phyloP scores from a whole-genome alignment of 495 filamentous ascomycete genomes.

The Penicillium nucicola region DNA sequence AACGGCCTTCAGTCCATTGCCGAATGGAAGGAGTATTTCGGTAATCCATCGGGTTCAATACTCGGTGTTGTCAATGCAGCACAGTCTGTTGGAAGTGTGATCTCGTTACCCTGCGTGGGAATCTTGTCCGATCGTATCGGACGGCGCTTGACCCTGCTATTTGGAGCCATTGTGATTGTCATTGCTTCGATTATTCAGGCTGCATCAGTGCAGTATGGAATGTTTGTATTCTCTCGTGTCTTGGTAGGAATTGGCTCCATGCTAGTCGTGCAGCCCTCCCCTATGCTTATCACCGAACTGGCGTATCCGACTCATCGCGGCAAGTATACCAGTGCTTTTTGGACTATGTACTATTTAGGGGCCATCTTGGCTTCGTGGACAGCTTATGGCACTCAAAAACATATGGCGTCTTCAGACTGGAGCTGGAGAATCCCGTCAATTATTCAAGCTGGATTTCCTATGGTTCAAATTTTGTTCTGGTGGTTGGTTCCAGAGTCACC shows the following conservation, averaged over 20 bases:
- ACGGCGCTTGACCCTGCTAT: slow-evolving; percentile 10
- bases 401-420: slow-evolving; percentile 33
- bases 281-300: slow-evolving; percentile 61
- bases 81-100: slow-evolving; percentile 59
- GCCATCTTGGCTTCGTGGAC: slow-evolving; percentile 43
- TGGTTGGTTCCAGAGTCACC: slow-evolving; percentile 46
- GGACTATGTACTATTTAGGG: slow-evolving; percentile 56
- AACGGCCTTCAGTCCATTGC: slow-evolving; percentile 35
- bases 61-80: slow-evolving; percentile 62
- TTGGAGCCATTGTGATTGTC: slow-evolving; percentile 11
- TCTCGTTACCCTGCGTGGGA: slow-evolving; percentile 14
- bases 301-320: slow-evolving; percentile 62
- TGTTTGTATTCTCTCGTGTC: slow-evolving; percentile 31
- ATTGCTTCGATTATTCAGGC: slow-evolving; percentile 20
- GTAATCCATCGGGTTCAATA: slow-evolving; percentile 47
- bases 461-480: slow-evolving; percentile 40
- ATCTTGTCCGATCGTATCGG: slow-evolving; percentile 17
- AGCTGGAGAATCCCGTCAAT: slow-evolving; percentile 45
- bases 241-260: slow-evolving; percentile 29
- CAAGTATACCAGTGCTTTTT: slow-evolving; percentile 53
- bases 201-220: slow-evolving; percentile 22
- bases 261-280: slow-evolving; percentile 42
- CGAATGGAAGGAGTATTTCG: slow-evolving; percentile 34
- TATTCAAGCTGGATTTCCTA: slow-evolving; percentile 37
- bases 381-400: slow-evolving; percentile 23